Evolutionary conservation across 2,329 filamentous ascomycete genomes (phyloP).

Genomic region (Colletotrichum endophyticum): DNA sequence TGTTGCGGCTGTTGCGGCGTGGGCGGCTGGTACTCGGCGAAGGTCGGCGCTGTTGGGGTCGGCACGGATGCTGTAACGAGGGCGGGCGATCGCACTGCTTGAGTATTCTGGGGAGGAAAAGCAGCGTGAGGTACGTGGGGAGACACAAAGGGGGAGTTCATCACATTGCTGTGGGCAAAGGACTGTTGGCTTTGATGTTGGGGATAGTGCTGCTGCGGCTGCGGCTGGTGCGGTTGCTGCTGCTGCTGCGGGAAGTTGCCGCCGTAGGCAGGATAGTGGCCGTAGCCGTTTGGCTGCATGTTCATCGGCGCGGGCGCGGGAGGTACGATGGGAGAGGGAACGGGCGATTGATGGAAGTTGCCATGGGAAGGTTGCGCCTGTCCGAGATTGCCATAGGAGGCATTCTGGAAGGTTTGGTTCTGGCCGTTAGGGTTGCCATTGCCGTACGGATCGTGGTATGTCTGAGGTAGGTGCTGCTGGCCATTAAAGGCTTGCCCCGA

Average conservation of each 20-base stretch:
- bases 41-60: neutral
- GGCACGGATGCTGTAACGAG: conserved; percentile 2
- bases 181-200: conserved; percentile 9
- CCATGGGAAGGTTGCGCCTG: conserved; percentile 31
- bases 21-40: conserved; percentile 1
- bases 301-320: conserved; percentile 27
- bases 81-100: conserved; percentile 3
- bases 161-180: conserved; percentile 2
- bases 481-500: conserved; percentile 43
- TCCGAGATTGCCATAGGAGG: conserved; percentile 17
- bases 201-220: neutral
- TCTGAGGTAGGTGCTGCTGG: conserved; percentile 32
- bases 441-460: conserved; percentile 8
- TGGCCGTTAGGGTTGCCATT: conserved; percentile 22
- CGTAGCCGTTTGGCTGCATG: conserved; percentile 18
- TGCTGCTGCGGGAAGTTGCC: conserved; percentile 28
- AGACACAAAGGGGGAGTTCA: conserved; percentile 10
- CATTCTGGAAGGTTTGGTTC: conserved; percentile 22
- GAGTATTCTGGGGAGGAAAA: conserved; percentile 4
- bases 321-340: conserved; percentile 27
- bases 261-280: conserved; percentile 23
- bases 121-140: conserved; percentile 10
- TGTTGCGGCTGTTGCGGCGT: conserved; percentile 15
- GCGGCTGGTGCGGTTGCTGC: conserved; percentile 29
- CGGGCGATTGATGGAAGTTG: conserved; percentile 29